Evolutionary conservation across 495 filamentous ascomycete genomes (phyloP), one percentile per base, ranked within the genome.

Genomic region (Geoglossum glabrum): DNA sequence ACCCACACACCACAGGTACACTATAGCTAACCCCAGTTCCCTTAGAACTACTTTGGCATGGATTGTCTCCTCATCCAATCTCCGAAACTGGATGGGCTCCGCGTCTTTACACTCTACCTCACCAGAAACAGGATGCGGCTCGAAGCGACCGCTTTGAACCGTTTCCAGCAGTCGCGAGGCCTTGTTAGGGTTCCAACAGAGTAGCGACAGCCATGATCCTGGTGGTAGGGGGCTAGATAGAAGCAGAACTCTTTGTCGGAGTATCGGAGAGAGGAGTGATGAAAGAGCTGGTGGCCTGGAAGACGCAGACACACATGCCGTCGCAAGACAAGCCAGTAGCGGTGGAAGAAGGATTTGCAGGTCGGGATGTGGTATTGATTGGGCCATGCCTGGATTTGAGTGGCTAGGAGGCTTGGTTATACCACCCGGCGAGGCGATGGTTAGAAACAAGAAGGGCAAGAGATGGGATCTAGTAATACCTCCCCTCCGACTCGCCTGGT

Each of bases 51-150:
- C 70, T 54, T 80, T 73, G 0, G 84, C 76, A 40, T 89, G 87
- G 23, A 96, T 72, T 0, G 92, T 98, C 65, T 97, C 92, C 45
- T 81, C 76, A 65, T 98, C 92, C 45, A 92, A 60, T 26, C 87
- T 76, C 59, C 79, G 79, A 69, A 90, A 95, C 8, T 70, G 70
- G 30, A 77, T 74, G 19, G 77, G 71, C 19, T 81, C 72, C 19
- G 83, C 76, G 54, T 86, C 83, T 15, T 75, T 74, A 8, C 84
- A 66, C 64, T 98, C 92, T 31, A 98, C 79, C 66, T 96, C 89
- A 26, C 93, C 92, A 0, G 87, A 95, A 7, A 85, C 84, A 8
- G 92, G 92, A 66, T 98, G 92, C 25, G 87, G 86, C 63, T 95
- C 86, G 45, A 95, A 79, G 27, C 70, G 72, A 33, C 86, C 78